A percentile compares a stretch with the other conserved stretches of the same genome.
Evolutionary conservation across 1,284 basidiomycete species (phyloP).

Genomic region (Neotropicomus parvogracilis): DNA sequence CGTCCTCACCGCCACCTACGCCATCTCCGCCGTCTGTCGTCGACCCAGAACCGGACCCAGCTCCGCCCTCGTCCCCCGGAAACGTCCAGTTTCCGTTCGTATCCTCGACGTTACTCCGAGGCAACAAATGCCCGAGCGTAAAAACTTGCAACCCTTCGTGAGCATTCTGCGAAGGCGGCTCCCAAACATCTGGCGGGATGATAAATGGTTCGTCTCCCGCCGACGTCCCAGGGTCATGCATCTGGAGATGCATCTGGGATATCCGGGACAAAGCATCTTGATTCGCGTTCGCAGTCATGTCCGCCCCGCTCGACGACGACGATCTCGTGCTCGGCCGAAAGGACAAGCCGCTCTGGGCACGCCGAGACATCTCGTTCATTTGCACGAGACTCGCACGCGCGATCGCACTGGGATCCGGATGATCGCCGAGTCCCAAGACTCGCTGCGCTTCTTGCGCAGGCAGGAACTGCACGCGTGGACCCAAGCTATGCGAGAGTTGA

Average conservation of each 20-base stretch:
- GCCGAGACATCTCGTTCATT: conserved; percentile 71
- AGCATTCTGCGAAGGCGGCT: conserved; percentile 23
- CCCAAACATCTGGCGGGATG: conserved; percentile 34
- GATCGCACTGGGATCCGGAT: conserved; percentile 46
- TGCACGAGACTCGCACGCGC: conserved; percentile 60
- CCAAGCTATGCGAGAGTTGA: conserved; percentile 16
- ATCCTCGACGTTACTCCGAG: conserved; percentile 50
- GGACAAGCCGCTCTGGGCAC: conserved; percentile 46
- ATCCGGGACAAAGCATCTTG: conserved; percentile 21
- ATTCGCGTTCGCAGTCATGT: conserved; percentile 11
- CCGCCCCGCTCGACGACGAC: conserved; percentile 19
- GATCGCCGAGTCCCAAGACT: conserved; percentile 44
- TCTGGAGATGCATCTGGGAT: conserved; percentile 27
- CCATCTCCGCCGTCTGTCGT: not conserved
- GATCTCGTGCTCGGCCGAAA: conserved; percentile 31
- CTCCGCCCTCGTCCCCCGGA: conserved; percentile 33
- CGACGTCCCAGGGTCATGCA: conserved; percentile 23
- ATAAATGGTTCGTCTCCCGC: conserved; percentile 39
- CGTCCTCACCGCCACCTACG: conserved; percentile 16
- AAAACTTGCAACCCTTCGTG: conserved; percentile 77
- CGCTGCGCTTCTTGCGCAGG: conserved; percentile 57
- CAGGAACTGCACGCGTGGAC: conserved; percentile 42
- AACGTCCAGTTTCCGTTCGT: conserved; percentile 58
- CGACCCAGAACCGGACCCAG: conserved; percentile 12
- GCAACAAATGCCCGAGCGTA: conserved; percentile 77